Conservation (phyloP, 495 filamentous ascomycete genomes). For the Hypoxylon intermedium region DNA sequence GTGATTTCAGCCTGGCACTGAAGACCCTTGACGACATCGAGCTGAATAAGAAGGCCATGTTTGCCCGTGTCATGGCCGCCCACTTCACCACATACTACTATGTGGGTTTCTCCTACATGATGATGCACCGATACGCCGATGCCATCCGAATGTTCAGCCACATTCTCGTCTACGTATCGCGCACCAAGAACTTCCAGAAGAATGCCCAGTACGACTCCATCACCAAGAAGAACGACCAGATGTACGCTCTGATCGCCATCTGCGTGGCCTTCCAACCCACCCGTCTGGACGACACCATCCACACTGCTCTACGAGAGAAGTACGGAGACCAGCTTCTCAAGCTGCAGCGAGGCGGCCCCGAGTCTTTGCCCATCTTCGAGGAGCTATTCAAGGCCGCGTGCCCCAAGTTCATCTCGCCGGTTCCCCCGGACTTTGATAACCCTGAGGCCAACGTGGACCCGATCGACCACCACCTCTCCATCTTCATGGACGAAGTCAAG, state of each 20-base stretch:
- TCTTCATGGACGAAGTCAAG: conserved; percentile 99
- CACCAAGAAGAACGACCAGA: conserved; percentile 99
- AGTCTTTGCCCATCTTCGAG: conserved; percentile 93
- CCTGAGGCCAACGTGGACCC: conserved; percentile 94
- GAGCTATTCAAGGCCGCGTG: conserved; percentile 94
- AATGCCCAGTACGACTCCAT: conserved; percentile 96
- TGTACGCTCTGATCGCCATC: conserved; percentile 98
- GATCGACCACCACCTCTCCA: conserved; percentile 91
- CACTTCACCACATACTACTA: conserved; percentile 99
- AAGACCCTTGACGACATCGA: conserved; percentile 99
- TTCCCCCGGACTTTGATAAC: conserved; percentile 95
- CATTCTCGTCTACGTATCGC: conserved; percentile 97
- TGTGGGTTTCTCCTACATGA: conserved; percentile 99
- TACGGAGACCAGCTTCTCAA: conserved; percentile 96
- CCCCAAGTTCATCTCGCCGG: conserved; percentile 99
- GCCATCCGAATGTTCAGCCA: conserved; percentile 99
- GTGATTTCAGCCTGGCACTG: conserved; percentile 96
- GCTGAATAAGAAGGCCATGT: conserved; percentile 99
- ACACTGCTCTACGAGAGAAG: conserved; percentile 96
- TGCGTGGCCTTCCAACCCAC: conserved; percentile 97
- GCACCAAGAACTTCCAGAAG: conserved; percentile 99
- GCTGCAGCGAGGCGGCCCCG: conserved; percentile 93
- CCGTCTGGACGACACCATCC: conserved; percentile 97
- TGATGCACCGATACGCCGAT: conserved; percentile 99
- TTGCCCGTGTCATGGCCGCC: conserved; percentile 98